Evolutionary conservation across 495 filamentous ascomycete genomes (phyloP).

Genomic region (Neurospora sp.): DNA sequence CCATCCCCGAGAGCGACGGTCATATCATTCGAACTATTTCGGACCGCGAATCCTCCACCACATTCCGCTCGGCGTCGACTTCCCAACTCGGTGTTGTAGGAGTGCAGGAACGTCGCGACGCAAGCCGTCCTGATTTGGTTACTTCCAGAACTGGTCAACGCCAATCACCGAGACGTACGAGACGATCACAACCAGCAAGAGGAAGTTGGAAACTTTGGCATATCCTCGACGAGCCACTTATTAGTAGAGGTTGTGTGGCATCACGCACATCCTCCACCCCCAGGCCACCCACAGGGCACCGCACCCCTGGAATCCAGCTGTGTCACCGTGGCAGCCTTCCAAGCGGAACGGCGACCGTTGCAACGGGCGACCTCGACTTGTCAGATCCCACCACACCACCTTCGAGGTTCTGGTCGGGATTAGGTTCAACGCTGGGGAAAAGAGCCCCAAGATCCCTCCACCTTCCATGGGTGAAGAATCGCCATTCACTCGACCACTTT

Average conservation of each 20-base stretch:
- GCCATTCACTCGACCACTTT: neutral
- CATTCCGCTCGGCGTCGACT: neutral
- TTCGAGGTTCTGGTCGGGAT: neutral
- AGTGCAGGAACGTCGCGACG: neutral
- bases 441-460: neutral
- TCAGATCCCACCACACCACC: neutral
- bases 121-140: neutral
- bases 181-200: neutral
- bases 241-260: neutral
- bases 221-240: neutral
- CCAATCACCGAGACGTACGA: neutral
- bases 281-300: neutral
- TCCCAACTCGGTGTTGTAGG: neutral
- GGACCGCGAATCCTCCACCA: neutral
- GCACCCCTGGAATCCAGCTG: neutral
- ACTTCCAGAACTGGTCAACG: neutral
- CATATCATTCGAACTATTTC: neutral
- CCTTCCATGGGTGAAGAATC: neutral
- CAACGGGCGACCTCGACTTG: neutral
- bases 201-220: neutral
- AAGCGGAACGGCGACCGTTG: conserved; percentile 2
- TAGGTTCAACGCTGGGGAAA: neutral
- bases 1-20: neutral
- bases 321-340: conserved; percentile 2
- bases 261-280: neutral